phyloP scores from a whole-genome alignment of 1,284 basidiomycete species.

The Omphalotus olearius region DNA sequence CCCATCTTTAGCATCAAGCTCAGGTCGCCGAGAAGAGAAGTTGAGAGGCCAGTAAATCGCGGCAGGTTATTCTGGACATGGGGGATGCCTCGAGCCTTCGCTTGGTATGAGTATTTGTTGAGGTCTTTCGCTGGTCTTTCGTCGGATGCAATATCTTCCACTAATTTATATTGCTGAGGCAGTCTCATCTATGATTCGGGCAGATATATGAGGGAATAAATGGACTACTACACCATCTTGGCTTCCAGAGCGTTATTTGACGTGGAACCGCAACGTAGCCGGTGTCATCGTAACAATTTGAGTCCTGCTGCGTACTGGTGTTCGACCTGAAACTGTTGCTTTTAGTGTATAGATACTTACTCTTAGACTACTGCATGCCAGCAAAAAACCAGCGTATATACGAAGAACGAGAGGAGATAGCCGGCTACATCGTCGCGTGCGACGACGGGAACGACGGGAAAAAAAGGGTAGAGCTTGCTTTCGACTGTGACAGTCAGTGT shows the following conservation, averaged over 20 bases:
- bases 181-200: conserved; percentile 59
- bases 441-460: neutral
- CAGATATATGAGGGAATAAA: conserved; percentile 41
- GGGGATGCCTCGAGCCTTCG: conserved; percentile 80
- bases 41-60: conserved; percentile 64
- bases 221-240: conserved; percentile 54
- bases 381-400: neutral
- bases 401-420: neutral
- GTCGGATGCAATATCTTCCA: too few relatives aligned
- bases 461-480: neutral
- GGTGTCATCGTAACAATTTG: too few relatives aligned
- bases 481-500: neutral
- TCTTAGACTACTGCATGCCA: too few relatives aligned
- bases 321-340: too few relatives aligned
- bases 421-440: neutral
- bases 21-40: conserved; percentile 8
- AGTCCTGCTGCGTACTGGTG: too few relatives aligned
- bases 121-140: conserved; percentile 18
- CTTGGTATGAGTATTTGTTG: conserved; percentile 42
- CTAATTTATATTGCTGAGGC: conserved; percentile 43
- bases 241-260: conserved; percentile 64
- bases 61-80: conserved; percentile 76
- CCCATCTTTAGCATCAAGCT: conserved; percentile 14
- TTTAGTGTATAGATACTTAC: too few relatives aligned
- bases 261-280: conserved; percentile 21